These are phyloP conservation scores for Camillea tinctor DNA, from an alignment of 2,329 filamentous ascomycete species.

Conservation along the genomic window DNA sequence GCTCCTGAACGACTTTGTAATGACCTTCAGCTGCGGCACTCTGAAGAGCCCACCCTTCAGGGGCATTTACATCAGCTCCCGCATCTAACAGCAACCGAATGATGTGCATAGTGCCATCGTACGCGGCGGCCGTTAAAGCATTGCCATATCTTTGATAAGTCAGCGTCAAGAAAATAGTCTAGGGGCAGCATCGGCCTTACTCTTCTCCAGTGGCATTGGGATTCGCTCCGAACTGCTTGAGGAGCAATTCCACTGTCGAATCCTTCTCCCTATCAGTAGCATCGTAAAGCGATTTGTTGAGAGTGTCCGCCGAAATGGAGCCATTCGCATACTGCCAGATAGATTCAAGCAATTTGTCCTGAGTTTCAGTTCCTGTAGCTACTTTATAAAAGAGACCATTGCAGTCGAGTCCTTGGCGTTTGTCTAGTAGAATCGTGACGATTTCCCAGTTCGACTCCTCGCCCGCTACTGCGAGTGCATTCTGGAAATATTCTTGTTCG, in stretches of 20 bases:
- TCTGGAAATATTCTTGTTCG: conserved; percentile 31
- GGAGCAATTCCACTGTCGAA: conserved; percentile 36
- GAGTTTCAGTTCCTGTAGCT: conserved; percentile 33
- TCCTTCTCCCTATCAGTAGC: conserved; percentile 40
- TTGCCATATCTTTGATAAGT: conserved; percentile 32
- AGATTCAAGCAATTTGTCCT: conserved; percentile 36
- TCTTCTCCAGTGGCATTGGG: conserved; percentile 39
- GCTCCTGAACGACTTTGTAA: conserved; percentile 33
- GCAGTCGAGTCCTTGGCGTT: conserved; percentile 32
- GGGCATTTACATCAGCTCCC: conserved; percentile 35
- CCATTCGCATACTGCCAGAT: conserved; percentile 39
- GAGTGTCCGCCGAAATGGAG: conserved; percentile 29
- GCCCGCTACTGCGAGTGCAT: conserved; percentile 34
- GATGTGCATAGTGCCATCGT: conserved; percentile 36
- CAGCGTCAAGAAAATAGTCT: conserved; percentile 1
- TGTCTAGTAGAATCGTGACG: conserved; percentile 35
- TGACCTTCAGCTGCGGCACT: conserved; percentile 37
- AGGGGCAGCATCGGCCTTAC: conserved; percentile 25
- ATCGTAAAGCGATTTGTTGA: conserved; percentile 37
- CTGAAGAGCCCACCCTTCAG: conserved; percentile 38
- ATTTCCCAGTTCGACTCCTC: conserved; percentile 39
- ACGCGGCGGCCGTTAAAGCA: conserved; percentile 39
- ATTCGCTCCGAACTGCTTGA: conserved; percentile 35
- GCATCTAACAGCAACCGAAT: conserved; percentile 33
- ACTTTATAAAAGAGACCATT: conserved; percentile 35